Evolutionary conservation across 805 yeast species (phyloP), one percentile per base, ranked within the genome.

Genomic region (Starmerella davenportii): DNA sequence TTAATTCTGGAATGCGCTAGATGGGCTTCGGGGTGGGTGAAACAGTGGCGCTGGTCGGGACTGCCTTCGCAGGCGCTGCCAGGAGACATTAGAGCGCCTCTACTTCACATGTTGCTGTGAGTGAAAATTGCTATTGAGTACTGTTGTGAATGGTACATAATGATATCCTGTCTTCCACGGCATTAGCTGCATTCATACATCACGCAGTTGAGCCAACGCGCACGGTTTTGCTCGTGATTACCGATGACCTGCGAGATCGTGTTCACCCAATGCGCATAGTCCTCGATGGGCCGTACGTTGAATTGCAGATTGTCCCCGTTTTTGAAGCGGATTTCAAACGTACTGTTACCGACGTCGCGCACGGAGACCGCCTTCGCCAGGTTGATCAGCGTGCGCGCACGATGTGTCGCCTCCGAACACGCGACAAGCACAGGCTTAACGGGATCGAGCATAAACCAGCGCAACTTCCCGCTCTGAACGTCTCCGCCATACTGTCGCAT

Each of bases 401-500:
- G 76, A 55, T 62, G 71, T 2, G 77, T 63, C 21, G 62, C 62
- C 46, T 77, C 90, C 47, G 79, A 76, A 52, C 76, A 80, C 0
- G 94, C 94, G 38, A 74, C 64, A 47, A 85, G 61, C 27, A 74
- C 70, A 14, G 46, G 46, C 4, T 42, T 21, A 7, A 74, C 68
- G 0, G 87, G 93, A 34, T 68, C 62, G n/a, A 85, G 62, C 46
- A 69, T 74, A 61, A 76, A 82, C 59, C 58, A 80, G 41, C 95
- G 66, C 46, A 78, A 70, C 48, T 79, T 71, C 2, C 36, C 18
- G 4, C 15, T 35, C 14, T 66, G 69, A 48, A 90, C 70, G 59
- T 85, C 96, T 8, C 95, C 95, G 16, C 96, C 96, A 51, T 77
- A 81, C 59, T 85, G 96, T 49, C 73, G 72, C 60, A 87, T 60